Conservation (phyloP, 2,329 filamentous ascomycete genomes). For the Calonectria pteridis region DNA sequence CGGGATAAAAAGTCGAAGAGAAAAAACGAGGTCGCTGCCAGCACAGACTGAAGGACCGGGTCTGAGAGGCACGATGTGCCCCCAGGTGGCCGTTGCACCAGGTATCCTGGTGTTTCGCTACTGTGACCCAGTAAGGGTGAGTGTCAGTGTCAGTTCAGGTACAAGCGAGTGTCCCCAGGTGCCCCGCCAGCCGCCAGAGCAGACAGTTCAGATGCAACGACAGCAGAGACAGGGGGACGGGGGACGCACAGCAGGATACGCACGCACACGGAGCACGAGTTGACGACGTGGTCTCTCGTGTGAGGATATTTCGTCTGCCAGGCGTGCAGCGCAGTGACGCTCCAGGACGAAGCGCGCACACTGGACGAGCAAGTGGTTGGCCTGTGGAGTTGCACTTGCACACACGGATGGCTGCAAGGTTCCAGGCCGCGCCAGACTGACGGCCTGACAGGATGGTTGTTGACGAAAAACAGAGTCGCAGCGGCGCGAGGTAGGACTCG, state of each 20-base stretch:
- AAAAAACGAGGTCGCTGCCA: conserved; percentile 30
- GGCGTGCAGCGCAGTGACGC: not conserved
- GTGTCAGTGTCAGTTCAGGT: conserved; percentile 35
- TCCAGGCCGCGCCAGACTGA: conserved; percentile 4
- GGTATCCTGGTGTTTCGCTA: conserved; percentile 45
- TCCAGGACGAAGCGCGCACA: not conserved
- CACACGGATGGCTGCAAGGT: conserved; percentile 21
- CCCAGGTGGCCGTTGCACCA: conserved; percentile 32
- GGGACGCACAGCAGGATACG: conserved; percentile 21
- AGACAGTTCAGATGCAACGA: conserved; percentile 15
- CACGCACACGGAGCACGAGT: conserved; percentile 18
- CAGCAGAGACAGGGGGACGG: conserved; percentile 19
- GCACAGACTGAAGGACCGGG: conserved; percentile 39
- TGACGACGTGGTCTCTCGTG: conserved; percentile 22
- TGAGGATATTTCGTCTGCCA: not conserved
- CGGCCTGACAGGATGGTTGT: not conserved
- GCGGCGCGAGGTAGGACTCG: conserved; percentile 1
- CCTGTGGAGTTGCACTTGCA: conserved; percentile 18
- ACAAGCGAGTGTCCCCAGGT: conserved; percentile 31
- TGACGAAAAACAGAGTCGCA: not conserved
- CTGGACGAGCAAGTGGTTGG: not conserved
- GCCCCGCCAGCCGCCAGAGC: conserved; percentile 24
- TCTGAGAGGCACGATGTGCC: conserved; percentile 29
- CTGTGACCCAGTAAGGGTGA: conserved; percentile 40
- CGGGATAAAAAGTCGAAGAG: conserved; percentile 1